Evolutionary conservation across 1,139 yeast genomes (phyloP).

Genomic region (Hyphopichia burtonii): DNA sequence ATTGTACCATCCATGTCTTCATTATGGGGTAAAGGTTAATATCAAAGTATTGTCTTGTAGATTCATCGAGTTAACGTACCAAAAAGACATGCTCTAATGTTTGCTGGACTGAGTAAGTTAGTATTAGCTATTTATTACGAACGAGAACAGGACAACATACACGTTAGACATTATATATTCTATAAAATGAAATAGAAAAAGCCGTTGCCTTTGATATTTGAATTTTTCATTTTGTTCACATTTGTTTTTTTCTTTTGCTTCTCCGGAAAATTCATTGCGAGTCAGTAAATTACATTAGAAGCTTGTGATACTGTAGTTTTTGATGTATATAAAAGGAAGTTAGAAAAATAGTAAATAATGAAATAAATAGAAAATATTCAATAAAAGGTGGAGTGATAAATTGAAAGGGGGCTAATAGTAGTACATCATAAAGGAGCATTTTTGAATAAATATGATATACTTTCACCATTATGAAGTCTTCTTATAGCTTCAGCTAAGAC

Average conservation of each 20-base stretch:
- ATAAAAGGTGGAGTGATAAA: neutral
- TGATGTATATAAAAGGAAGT: no score
- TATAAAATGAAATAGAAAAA: no score
- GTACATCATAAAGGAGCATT: slow-evolving; percentile 37
- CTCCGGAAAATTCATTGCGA: no score
- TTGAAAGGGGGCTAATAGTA: neutral
- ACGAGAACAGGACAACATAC: neutral
- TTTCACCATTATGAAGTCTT: slow-evolving; percentile 81
- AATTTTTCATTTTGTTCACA: no score
- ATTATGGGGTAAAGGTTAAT: slow-evolving; percentile 6
- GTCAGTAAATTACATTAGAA: no score
- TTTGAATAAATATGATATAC: slow-evolving; percentile 70
- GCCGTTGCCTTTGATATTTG: no score
- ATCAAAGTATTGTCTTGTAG: neutral
- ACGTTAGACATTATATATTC: neutral
- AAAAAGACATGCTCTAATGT: slow-evolving; percentile 81
- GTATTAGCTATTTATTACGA: neutral
- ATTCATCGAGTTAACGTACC: slow-evolving; percentile 39
- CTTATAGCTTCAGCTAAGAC: slow-evolving; percentile 78
- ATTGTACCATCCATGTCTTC: slow-evolving; percentile 92
- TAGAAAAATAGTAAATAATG: neutral
- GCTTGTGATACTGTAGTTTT: no score
- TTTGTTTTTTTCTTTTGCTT: no score
- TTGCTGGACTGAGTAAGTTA: slow-evolving; percentile 1
- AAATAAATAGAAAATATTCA: neutral